Percentiles rank a stretch among this genome's conserved stretches.
phyloP scores from a whole-genome alignment of 129 eudicot genomes.

The Arctium lappa region DNA sequence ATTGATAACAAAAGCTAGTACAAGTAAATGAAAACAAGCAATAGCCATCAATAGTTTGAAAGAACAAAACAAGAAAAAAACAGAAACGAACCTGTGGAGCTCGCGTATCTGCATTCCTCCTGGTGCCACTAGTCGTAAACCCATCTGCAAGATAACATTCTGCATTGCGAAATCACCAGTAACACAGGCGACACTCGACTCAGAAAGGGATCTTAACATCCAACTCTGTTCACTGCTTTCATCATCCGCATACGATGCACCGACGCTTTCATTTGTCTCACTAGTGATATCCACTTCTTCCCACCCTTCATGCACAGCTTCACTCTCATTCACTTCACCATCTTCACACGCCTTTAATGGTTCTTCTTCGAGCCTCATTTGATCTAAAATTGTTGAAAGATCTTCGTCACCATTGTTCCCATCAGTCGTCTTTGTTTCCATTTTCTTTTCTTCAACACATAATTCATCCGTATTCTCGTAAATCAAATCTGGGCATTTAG shows the following conservation, averaged over 20 bases:
- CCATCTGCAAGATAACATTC: conserved; percentile 94
- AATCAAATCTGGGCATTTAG: conserved; percentile 39
- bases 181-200: conserved; percentile 88
- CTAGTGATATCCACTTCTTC: conserved; percentile 41
- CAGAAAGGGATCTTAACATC: conserved; percentile 90
- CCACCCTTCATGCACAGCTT: conserved; percentile 21
- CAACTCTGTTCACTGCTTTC: conserved; percentile 93
- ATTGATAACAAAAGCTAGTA: too few species aligned
- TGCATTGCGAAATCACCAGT: conserved; percentile 96
- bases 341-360: conserved; percentile 18
- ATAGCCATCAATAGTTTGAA: neutral
- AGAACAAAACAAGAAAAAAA: neutral
- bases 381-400: conserved; percentile 51
- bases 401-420: conserved; percentile 33
- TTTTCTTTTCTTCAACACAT: conserved; percentile 17
- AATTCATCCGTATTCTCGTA: conserved; percentile 34
- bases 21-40: too few species aligned
- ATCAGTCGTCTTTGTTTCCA: conserved; percentile 12
- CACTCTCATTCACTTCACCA: conserved; percentile 36
- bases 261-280: conserved; percentile 50
- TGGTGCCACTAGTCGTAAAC: conserved; percentile 86
- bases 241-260: conserved; percentile 54
- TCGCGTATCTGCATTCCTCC: conserved; percentile 99
- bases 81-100: conserved; percentile 67
- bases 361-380: conserved; percentile 74